Evolutionary conservation across 1,139 yeast species (phyloP).

Genomic region (Candida sanyaensis): DNA sequence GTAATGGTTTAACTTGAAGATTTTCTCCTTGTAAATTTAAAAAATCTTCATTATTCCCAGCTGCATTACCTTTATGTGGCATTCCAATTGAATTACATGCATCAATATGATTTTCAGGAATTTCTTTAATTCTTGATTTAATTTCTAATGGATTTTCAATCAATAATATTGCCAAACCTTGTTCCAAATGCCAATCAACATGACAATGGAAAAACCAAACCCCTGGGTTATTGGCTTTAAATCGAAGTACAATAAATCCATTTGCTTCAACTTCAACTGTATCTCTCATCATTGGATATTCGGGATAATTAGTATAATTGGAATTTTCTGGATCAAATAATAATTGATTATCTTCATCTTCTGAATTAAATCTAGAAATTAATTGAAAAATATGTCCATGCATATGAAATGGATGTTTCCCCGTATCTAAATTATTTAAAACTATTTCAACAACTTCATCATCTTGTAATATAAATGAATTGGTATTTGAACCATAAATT

Average conservation of each 20-base stretch:
- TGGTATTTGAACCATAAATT: conserved; percentile 74
- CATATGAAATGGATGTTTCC: conserved; percentile 86
- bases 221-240: conserved; percentile 62
- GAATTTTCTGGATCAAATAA: conserved; percentile 37
- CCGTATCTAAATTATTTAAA: conserved; percentile 70
- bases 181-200: conserved; percentile 65
- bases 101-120: conserved; percentile 57
- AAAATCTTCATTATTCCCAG: conserved; percentile 65
- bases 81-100: conserved; percentile 59
- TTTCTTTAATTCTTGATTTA: conserved; percentile 48
- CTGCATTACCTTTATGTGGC: conserved; percentile 76
- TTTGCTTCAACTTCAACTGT: conserved; percentile 65
- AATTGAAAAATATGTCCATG: conserved; percentile 80
- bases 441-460: conserved; percentile 70
- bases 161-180: conserved; percentile 55
- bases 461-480: conserved; percentile 68
- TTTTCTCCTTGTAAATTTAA: conserved; percentile 72
- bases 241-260: conserved; percentile 63
- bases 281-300: conserved; percentile 69
- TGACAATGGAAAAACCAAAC: conserved; percentile 70
- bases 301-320: conserved; percentile 33
- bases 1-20: conserved; percentile 63
- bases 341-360: conserved; percentile 39
- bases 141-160: conserved; percentile 58
- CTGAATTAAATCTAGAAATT: conserved; percentile 39